phyloP scores from a whole-genome alignment of 352 stramenopile species.

The Phytopythium helicoides region DNA sequence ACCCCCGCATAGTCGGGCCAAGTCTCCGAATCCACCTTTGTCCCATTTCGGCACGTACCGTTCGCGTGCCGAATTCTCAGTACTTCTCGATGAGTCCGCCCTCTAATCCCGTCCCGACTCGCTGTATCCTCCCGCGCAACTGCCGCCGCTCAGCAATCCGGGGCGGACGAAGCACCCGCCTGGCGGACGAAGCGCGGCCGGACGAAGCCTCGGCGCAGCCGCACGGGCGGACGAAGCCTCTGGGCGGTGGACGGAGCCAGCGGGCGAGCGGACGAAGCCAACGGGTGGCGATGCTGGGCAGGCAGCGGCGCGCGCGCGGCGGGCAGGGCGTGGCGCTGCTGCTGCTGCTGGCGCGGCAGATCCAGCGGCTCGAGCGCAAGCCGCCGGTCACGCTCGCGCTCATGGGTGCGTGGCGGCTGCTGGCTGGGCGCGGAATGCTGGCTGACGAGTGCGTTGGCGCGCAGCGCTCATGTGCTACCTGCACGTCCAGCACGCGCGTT shows the following conservation, averaged over 20 bases:
- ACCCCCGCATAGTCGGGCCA: no score
- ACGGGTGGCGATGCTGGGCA: constrained; percentile 3
- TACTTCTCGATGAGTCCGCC: no score
- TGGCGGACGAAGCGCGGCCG: no score
- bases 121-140: not conserved
- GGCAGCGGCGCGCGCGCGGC: constrained; percentile 8
- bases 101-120: not conserved
- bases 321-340: constrained; percentile 21
- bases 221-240: not conserved
- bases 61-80: no score
- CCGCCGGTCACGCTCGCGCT: constrained; percentile 45
- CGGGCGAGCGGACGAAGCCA: constrained; percentile 1
- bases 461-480: constrained; percentile 52
- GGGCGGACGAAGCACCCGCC: constrained; percentile 1
- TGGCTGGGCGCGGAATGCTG: no score
- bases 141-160: not conserved
- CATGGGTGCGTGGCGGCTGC: constrained; percentile 42
- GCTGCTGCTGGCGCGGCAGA: constrained; percentile 36
- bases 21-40: no score
- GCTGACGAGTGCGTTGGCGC: not conserved
- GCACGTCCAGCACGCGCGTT: constrained; percentile 48
- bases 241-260: not conserved
- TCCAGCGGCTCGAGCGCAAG: constrained; percentile 63
- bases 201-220: no score
- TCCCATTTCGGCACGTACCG: no score